Evolutionary conservation across 768 basidiomycete genomes (phyloP).

Genomic region (Trametes coccinea): DNA sequence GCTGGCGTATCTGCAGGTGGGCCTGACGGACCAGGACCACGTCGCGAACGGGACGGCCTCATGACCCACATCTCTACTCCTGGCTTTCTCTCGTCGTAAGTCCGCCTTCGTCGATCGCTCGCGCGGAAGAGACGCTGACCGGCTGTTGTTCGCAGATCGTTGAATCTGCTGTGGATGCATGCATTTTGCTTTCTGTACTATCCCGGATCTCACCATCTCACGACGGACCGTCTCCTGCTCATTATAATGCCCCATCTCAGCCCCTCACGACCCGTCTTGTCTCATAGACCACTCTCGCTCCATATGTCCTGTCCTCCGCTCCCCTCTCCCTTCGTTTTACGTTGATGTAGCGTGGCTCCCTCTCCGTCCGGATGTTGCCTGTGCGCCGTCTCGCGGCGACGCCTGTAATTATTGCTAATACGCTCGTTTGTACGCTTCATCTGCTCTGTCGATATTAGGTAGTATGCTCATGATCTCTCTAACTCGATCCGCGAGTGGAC

Average conservation of each 20-base stretch:
- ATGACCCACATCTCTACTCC: neutral
- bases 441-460: constrained; percentile 2
- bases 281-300: neutral
- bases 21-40: constrained; percentile 20
- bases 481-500: too few relatives aligned
- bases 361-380: neutral
- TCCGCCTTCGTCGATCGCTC: neutral
- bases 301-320: neutral
- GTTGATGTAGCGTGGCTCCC: constrained; percentile 1
- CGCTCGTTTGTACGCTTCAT: constrained; percentile 14
- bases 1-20: constrained; percentile 61
- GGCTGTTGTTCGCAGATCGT: neutral
- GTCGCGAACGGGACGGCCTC: constrained; percentile 12
- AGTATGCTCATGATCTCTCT: constrained; percentile 1
- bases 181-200: constrained; percentile 22
- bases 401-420: constrained; percentile 22
- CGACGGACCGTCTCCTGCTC: constrained; percentile 9
- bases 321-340: neutral
- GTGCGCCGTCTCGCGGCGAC: neutral
- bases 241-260: neutral
- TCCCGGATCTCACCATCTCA: constrained; percentile 2
- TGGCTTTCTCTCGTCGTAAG: constrained; percentile 10
- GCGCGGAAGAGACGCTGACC: neutral
- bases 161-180: constrained; percentile 23
- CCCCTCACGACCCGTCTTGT: neutral